A percentile compares a stretch with the other conserved stretches of the same genome.
Evolutionary conservation across 2,329 filamentous ascomycete species (phyloP).

Genomic region (Westerdykella ornata): DNA sequence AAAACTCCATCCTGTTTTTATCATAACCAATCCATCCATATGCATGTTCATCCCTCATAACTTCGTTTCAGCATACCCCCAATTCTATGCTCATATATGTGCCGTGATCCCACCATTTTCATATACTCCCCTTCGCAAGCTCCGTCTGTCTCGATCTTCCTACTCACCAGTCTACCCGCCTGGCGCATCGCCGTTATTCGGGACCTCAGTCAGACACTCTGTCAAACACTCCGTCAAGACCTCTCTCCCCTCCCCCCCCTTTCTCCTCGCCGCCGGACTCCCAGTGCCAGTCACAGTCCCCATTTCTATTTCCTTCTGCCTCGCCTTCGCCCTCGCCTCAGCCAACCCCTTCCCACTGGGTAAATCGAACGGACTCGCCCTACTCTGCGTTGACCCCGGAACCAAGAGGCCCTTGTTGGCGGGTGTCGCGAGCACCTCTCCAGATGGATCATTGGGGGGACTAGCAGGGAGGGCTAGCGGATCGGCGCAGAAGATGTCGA

Average conservation of each 20-base stretch:
- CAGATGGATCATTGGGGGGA: constrained; percentile 5
- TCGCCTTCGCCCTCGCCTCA: constrained; percentile 5
- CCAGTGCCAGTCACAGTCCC: neutral
- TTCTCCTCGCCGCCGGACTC: too few relatives aligned
- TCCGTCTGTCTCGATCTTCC: too few relatives aligned
- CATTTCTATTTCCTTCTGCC: neutral
- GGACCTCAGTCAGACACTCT: neutral
- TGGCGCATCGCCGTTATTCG: too few relatives aligned
- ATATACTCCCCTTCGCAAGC: too few relatives aligned
- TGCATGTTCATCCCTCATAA: too few relatives aligned
- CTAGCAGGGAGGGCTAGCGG: constrained; percentile 29
- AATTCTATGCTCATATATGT: too few relatives aligned
- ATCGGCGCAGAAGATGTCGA: constrained; percentile 44
- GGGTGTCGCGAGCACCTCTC: constrained; percentile 23
- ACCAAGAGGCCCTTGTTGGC: constrained; percentile 16
- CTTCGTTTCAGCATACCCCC: too few relatives aligned
- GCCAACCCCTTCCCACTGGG: constrained; percentile 16
- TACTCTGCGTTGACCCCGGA: constrained; percentile 17
- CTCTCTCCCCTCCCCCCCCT: neutral
- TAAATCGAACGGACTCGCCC: constrained; percentile 30
- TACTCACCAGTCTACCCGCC: too few relatives aligned
- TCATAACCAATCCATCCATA: too few relatives aligned
- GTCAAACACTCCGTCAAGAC: neutral
- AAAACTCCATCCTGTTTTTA: too few relatives aligned
- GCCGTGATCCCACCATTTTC: too few relatives aligned